phyloP scores from a whole-genome alignment of 768 basidiomycete genomes.

The Fomitopsis pulvina region DNA sequence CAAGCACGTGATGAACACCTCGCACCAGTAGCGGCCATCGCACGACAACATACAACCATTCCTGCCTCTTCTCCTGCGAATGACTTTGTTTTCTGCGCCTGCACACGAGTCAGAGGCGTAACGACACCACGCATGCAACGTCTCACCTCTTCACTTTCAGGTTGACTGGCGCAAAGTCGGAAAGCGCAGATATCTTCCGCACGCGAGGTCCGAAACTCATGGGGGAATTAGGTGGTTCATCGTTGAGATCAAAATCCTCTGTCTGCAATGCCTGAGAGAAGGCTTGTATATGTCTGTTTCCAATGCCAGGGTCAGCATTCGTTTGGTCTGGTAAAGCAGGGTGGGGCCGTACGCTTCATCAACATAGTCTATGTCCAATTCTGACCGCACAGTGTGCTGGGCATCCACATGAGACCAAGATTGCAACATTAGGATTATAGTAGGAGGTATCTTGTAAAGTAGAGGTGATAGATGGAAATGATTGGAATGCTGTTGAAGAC shows the following conservation, averaged over 20 bases:
- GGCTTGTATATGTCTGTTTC: slow-evolving; percentile 60
- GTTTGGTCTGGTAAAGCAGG: background rate
- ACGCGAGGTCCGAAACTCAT: slow-evolving; percentile 40
- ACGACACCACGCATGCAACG: background rate
- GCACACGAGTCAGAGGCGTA: background rate
- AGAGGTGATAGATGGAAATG: background rate
- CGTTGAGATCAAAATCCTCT: slow-evolving; percentile 4
- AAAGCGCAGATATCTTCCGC: slow-evolving; percentile 75
- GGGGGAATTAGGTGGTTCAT: slow-evolving; percentile 7
- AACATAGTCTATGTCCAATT: slow-evolving; percentile 51
- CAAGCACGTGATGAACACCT: background rate
- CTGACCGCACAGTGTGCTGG: background rate
- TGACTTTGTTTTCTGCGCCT: slow-evolving; percentile 32
- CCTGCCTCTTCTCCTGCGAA: slow-evolving; percentile 44
- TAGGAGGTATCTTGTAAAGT: background rate
- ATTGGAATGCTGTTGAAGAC: background rate
- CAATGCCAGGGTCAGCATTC: background rate
- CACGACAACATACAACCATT: slow-evolving; percentile 70
- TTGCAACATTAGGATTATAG: background rate
- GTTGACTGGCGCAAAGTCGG: slow-evolving; percentile 89
- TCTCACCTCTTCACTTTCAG: slow-evolving; percentile 69
- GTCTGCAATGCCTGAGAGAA: slow-evolving; percentile 64
- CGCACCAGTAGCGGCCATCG: slow-evolving; percentile 84
- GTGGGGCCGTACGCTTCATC: slow-evolving; percentile 51
- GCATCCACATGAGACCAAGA: background rate